Base-by-base conservation (phyloP, 2,329 filamentous ascomycete species). In the Alternaria sp. region DNA sequence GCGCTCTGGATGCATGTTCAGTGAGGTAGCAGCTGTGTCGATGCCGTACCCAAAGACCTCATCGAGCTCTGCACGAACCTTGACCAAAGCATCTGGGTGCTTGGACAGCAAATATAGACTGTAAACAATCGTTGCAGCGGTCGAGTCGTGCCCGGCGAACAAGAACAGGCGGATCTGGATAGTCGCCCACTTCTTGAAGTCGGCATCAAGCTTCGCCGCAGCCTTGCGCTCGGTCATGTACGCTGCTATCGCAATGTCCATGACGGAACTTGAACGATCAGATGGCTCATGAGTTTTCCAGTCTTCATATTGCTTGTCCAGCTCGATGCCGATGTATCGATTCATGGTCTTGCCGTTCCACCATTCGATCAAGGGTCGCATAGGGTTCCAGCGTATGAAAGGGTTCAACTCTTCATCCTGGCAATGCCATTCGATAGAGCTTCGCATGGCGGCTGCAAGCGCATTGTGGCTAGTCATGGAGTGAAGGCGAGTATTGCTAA, bases 131-230 rank as follows among this genome's bases (percentile, higher is more conserved):
- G 73, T 75, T n/a, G 68, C 71, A 9, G 72, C 66, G 2, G 74
- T 78, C 0, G 77, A 74, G 54, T 79, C 76, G 40, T 79, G 76
- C 0, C 78, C 78, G 16, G 73, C 75, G 52, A 80, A 76, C 4
- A 80, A 44, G 18, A 60, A 56, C 9, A 56, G 57, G 1, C 52
- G 45, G 11, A 60, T 56, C 44, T 59, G 51, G 14, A 34, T 30
- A 1, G 44, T 56, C 4, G 57, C 51, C 57, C 57, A 59, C 18
- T 44, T 44, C 44, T 59, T 59, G 52, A 79, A 78, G 4, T 54
- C 57, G n/a, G 65, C 27, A 22, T 72, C 68, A 25, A 68, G 55
- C n/a, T 64, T 66, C 3, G 49, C 43, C 28, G 34, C 32, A 34
- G 32, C 58, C 11, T 59, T 44, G 8, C 51, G 36, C 36, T 54